Conservation (phyloP, 257 asterid species). For the Nicotiana undulata region DNA sequence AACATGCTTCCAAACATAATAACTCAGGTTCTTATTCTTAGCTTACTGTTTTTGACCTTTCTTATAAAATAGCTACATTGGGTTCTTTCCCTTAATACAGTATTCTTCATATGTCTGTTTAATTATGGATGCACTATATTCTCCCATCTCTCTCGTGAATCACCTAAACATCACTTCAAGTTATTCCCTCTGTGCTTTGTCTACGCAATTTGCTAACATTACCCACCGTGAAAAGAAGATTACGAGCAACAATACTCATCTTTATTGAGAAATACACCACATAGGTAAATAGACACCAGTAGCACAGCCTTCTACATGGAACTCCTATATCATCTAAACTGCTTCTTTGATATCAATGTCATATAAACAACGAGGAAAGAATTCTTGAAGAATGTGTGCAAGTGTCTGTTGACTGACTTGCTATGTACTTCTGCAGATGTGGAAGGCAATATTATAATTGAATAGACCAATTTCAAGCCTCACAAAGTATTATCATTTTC, state of each 20-base stretch:
- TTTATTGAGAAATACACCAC: background rate
- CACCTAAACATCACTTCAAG: background rate
- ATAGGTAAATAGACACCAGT: background rate
- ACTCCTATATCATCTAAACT: background rate
- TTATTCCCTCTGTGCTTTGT: background rate
- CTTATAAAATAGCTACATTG: background rate
- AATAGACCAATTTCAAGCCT: background rate
- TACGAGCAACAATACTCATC: background rate
- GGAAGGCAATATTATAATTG: background rate
- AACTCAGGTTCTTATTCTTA: slow-evolving; percentile 53
- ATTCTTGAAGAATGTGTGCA: background rate
- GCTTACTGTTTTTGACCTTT: background rate
- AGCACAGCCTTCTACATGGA: background rate
- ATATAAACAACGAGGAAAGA: background rate
- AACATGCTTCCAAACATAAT: slow-evolving; percentile 83
- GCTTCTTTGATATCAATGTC: background rate
- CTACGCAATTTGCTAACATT: background rate
- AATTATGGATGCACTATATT: background rate
- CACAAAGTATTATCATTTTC: no score
- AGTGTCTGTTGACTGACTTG: background rate
- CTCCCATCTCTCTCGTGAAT: background rate
- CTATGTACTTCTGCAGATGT: background rate
- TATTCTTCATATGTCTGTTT: background rate
- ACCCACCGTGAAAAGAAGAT: background rate
- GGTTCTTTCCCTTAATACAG: background rate